Base-by-base conservation (phyloP, 768 basidiomycete species). In the Serpula lacrymans region DNA sequence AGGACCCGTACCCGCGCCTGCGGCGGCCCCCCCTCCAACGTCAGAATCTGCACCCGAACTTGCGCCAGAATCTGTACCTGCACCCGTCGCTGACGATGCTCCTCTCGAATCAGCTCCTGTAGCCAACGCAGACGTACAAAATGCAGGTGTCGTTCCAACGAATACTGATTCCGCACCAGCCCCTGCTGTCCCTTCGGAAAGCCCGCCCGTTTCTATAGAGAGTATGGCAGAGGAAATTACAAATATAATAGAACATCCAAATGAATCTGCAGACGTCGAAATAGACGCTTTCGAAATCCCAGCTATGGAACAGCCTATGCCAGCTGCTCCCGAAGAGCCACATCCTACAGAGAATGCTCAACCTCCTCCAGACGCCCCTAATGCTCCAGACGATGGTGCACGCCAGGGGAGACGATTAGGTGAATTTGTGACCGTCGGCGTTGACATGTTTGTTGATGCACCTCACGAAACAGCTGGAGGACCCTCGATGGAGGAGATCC, bases 361-460 rank as follows among this genome's bases (percentile, higher is more conserved):
- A 45, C 52, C 50, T 47, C 50, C 50, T 47, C 48, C 16, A 52
- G 45, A 23, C 9, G 42, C 43, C 26, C 6, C 31, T 10, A 10
- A 43, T n/a, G 13, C 25, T n/a, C 47, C 30, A n/a, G n/a, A n/a
- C n/a, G n/a, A n/a, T n/a, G n/a, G n/a, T n/a, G n/a, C n/a, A n/a
- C n/a, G n/a, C n/a, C n/a, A n/a, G n/a, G n/a, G n/a, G n/a, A 34
- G 26, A 29, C 10, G 20, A 46, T 60, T 41, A 39, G 37, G 52
- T 1, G 59, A 60, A 30, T 43, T 65, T 5, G 3, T 71, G 18
- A 67, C 68, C 14, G 61, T 71, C 37, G 69, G 69, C n/a, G 47
- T 70, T 21, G 68, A 71, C 40, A 62, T 71, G 53, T 59, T 68
- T 41, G 45, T 68, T 7, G 53, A 55, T n/a, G 35, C 14, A 17